Percentiles rank a stretch among this genome's conserved stretches.
These are phyloP conservation scores for Yamadazyma buinensis DNA, from an alignment of 1,139 yeast genomes.

Conservation along the genomic window DNA sequence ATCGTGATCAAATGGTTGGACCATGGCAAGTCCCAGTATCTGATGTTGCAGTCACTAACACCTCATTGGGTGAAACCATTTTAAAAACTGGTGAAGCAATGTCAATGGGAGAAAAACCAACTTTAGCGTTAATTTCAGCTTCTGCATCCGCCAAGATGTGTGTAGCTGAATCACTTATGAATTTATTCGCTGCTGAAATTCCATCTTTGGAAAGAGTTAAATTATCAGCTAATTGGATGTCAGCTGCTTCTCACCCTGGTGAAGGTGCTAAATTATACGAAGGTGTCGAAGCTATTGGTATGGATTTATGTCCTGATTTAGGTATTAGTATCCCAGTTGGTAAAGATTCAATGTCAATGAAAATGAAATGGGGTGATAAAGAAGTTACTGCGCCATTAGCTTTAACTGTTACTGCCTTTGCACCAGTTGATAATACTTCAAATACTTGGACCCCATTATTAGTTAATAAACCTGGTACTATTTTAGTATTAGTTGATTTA, in stretches of 20 bases:
- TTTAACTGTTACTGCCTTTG: constrained; percentile 88
- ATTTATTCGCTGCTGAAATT: constrained; percentile 87
- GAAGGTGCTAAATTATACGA: constrained; percentile 95
- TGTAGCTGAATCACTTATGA: constrained; percentile 91
- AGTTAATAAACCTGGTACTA: constrained; percentile 48
- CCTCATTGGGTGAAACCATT: constrained; percentile 75
- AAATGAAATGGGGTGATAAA: constrained; percentile 93
- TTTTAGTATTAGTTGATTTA: constrained; percentile 77
- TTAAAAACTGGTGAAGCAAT: constrained; percentile 88
- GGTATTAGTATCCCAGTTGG: constrained; percentile 96
- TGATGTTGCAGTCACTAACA: constrained; percentile 96
- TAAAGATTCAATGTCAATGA: constrained; percentile 99
- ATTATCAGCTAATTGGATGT: constrained; percentile 99
- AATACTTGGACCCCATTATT: constrained; percentile 95
- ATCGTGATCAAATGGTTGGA: constrained; percentile 98
- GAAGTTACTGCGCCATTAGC: constrained; percentile 95
- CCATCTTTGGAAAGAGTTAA: constrained; percentile 71
- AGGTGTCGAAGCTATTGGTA: constrained; percentile 95
- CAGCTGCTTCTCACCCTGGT: constrained; percentile 92
- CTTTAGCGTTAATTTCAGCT: constrained; percentile 85
- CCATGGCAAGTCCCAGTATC: constrained; percentile 99
- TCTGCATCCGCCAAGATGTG: constrained; percentile 95
- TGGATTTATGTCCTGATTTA: constrained; percentile 90
- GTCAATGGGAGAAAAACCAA: constrained; percentile 97
- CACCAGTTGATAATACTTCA: constrained; percentile 79